Evolutionary conservation across 805 yeast genomes (phyloP).

Genomic region (Candida succiphila): DNA sequence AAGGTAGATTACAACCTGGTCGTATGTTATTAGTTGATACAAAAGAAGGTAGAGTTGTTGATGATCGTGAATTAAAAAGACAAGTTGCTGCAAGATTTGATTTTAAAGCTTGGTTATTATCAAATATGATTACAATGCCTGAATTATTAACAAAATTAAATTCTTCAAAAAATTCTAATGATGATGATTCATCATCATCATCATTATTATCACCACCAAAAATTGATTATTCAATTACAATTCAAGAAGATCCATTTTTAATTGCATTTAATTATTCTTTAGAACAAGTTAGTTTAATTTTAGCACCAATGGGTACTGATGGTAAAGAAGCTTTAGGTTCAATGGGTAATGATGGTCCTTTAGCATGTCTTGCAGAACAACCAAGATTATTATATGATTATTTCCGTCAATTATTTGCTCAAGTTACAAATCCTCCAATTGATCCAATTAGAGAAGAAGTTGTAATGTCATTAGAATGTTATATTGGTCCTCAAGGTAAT

Average conservation of each 20-base stretch:
- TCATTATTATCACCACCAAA: no score
- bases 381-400: constrained; percentile 88
- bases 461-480: constrained; percentile 96
- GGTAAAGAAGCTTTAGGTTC: constrained; percentile 96
- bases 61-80: constrained; percentile 79
- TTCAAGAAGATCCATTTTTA: constrained; percentile 76
- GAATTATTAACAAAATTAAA: constrained; percentile 61
- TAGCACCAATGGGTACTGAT: constrained; percentile 88
- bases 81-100: constrained; percentile 76
- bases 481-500: constrained; percentile 97
- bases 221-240: constrained; percentile 26
- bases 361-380: constrained; percentile 90
- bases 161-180: constrained; percentile 26
- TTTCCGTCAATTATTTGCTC: constrained; percentile 94
- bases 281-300: constrained; percentile 74
- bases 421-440: constrained; percentile 97
- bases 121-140: constrained; percentile 76
- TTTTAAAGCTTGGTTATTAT: constrained; percentile 87
- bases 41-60: constrained; percentile 84
- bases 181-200: constrained; percentile 14
- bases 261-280: constrained; percentile 89
- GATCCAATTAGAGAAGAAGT: constrained; percentile 96
- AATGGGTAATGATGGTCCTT: constrained; percentile 96
- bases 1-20: constrained; percentile 95
- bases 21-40: constrained; percentile 94